Evolutionary conservation across 306 rosid genomes (phyloP).

Genomic region (Sicyos edulis): DNA sequence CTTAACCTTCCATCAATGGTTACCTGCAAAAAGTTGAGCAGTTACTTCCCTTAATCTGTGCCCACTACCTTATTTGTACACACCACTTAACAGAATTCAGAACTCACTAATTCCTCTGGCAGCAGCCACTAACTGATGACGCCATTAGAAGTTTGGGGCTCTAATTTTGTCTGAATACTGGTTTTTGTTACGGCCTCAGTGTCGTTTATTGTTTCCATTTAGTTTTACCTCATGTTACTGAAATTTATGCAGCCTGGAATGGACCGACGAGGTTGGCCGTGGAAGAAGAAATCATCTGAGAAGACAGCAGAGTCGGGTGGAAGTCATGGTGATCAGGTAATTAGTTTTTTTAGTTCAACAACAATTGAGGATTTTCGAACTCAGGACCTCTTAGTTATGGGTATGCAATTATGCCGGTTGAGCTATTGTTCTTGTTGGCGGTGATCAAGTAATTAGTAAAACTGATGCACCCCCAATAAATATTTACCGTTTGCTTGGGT

Average conservation of each 20-base stretch:
- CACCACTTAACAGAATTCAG: not conserved
- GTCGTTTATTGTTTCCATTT: not conserved
- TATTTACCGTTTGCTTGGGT: too few relatives aligned
- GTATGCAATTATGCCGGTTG: not conserved
- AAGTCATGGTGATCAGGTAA: constrained; percentile 52
- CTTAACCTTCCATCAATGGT: constrained; percentile 9
- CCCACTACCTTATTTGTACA: constrained; percentile 4
- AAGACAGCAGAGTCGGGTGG: constrained; percentile 51
- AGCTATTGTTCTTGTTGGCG: too few relatives aligned
- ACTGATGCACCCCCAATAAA: too few relatives aligned
- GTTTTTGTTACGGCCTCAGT: not conserved
- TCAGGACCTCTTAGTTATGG: too few relatives aligned
- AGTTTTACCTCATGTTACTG: constrained; percentile 8
- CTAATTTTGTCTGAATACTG: constrained; percentile 10
- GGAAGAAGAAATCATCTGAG: constrained; percentile 96
- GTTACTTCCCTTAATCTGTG: constrained; percentile 14
- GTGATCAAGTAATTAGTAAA: too few relatives aligned
- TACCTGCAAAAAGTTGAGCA: constrained; percentile 13
- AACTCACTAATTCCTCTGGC: constrained; percentile 2
- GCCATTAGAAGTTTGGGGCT: constrained; percentile 10
- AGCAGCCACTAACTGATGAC: not conserved
- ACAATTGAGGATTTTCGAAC: too few relatives aligned
- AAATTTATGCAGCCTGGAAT: constrained; percentile 38
- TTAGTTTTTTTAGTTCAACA: not conserved
- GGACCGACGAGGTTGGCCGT: constrained; percentile 97